phyloP scores from a whole-genome alignment of 495 filamentous ascomycete genomes.

The Penicillium longicatenatum region DNA sequence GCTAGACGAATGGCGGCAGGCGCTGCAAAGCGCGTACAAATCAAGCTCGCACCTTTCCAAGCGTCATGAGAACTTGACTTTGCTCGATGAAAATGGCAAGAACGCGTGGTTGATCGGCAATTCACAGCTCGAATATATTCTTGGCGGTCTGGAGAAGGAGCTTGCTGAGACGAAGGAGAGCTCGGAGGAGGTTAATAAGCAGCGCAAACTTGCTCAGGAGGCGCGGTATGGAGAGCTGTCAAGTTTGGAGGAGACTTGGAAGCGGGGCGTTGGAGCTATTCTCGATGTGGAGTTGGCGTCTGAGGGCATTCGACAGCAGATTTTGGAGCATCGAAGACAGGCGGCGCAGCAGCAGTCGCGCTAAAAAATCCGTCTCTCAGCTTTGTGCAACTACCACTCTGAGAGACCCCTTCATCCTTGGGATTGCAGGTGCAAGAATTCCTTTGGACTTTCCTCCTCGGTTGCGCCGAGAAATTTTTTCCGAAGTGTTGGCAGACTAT shows the following conservation, averaged over 20 bases:
- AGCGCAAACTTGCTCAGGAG: constrained; percentile 70
- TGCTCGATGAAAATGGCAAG: constrained; percentile 79
- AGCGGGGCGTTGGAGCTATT: constrained; percentile 65
- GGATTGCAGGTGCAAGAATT: neutral
- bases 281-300: constrained; percentile 76
- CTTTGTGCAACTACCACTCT: neutral
- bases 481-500: neutral
- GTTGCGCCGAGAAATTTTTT: neutral
- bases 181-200: constrained; percentile 69
- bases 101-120: constrained; percentile 92
- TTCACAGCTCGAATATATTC: constrained; percentile 69
- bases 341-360: constrained; percentile 39
- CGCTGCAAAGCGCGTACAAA: constrained; percentile 57
- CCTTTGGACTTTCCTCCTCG: neutral
- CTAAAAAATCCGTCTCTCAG: constrained; percentile 16
- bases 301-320: constrained; percentile 66
- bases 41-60: constrained; percentile 64
- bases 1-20: constrained; percentile 41
- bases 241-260: constrained; percentile 73
- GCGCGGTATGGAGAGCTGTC: constrained; percentile 65
- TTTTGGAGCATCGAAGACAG: constrained; percentile 55
- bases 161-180: constrained; percentile 64
- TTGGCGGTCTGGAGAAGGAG: constrained; percentile 75
- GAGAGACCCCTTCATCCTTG: neutral
- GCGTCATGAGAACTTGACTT: constrained; percentile 67